Evolutionary conservation across 768 basidiomycete species (phyloP).

Genomic region (Boletales sp.): DNA sequence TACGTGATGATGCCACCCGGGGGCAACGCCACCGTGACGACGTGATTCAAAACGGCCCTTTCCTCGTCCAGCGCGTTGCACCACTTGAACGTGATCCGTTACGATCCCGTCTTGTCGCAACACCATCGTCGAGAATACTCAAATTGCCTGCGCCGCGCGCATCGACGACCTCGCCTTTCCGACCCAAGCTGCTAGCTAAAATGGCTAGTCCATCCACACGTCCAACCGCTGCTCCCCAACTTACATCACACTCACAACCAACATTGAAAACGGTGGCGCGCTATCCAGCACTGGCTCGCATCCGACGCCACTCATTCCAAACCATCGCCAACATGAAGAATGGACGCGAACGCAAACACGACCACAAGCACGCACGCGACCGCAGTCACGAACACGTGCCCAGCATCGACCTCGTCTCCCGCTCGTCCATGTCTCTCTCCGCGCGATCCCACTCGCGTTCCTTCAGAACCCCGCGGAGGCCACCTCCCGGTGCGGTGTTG

Average conservation of each 20-base stretch:
- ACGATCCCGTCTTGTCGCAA: neutral
- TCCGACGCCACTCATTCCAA: constrained; percentile 16
- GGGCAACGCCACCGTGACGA: neutral
- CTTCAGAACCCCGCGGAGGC: constrained; percentile 12
- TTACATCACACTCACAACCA: neutral
- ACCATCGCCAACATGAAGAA: neutral
- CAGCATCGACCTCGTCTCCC: constrained; percentile 20
- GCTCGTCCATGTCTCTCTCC: constrained; percentile 10
- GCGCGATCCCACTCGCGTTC: constrained; percentile 9
- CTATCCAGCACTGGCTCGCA: constrained; percentile 9
- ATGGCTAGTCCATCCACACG: neutral
- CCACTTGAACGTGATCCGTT: neutral
- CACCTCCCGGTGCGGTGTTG: neutral
- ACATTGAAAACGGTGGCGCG: neutral
- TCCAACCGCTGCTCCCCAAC: neutral
- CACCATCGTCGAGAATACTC: neutral
- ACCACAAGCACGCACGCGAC: too few relatives aligned
- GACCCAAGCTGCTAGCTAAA: neutral
- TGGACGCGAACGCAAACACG: neutral
- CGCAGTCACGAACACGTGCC: constrained; percentile 7
- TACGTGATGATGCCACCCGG: neutral
- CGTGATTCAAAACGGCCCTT: neutral
- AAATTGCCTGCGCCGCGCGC: constrained; percentile 16
- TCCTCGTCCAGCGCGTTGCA: constrained; percentile 2
- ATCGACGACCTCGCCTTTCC: constrained; percentile 18